Percentiles rank a stretch among this genome's conserved stretches.
phyloP scores from a whole-genome alignment of 1,139 yeast genomes.

The Taphrina flavorubra region DNA sequence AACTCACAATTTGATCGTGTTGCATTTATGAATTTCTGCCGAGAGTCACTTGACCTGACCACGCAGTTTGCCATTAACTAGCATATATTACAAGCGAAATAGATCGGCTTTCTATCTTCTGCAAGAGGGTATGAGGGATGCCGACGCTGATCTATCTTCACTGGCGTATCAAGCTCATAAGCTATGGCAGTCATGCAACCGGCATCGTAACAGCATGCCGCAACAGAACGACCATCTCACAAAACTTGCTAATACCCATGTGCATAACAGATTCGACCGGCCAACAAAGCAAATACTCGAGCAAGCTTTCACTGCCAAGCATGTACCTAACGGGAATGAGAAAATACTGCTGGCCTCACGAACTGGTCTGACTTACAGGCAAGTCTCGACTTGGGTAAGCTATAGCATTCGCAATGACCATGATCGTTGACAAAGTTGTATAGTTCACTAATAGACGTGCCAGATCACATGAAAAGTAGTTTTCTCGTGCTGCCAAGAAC shows the following conservation, averaged over 20 bases:
- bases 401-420: too few relatives aligned
- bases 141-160: background rate
- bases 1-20: too few relatives aligned
- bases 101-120: too few relatives aligned
- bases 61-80: too few relatives aligned
- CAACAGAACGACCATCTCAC: background rate
- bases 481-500: background rate
- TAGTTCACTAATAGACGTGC: constrained; percentile 20
- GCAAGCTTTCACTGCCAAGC: constrained; percentile 17
- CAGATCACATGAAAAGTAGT: background rate
- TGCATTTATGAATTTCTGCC: too few relatives aligned
- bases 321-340: constrained; percentile 13
- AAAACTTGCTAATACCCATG: background rate
- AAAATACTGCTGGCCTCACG: constrained; percentile 8
- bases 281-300: background rate
- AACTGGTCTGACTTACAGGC: constrained; percentile 14
- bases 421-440: background rate
- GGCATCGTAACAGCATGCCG: background rate
- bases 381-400: constrained; percentile 12
- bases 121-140: background rate
- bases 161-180: constrained; percentile 7
- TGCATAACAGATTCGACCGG: constrained; percentile 1
- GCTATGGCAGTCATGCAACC: constrained; percentile 6
- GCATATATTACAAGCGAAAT: too few relatives aligned
- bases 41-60: too few relatives aligned